Evolutionary conservation across 73 alveolate genomes (phyloP).

Genomic region (Paramecium pentaurelia): DNA sequence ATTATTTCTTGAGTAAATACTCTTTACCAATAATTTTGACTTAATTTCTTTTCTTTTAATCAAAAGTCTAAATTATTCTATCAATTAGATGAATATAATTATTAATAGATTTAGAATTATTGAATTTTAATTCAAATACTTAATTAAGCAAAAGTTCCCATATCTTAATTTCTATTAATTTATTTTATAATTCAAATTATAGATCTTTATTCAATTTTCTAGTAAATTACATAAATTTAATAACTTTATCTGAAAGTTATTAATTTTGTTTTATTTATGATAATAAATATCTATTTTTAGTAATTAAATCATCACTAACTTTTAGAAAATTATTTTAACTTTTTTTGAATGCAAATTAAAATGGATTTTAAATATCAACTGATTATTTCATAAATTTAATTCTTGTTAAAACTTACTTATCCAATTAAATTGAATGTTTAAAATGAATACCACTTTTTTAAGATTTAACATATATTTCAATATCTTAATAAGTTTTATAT

Average conservation of each 20-base stretch:
- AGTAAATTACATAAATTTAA: neutral
- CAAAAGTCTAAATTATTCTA: neutral
- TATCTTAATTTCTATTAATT: neutral
- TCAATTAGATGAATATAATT: neutral
- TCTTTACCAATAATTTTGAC: neutral
- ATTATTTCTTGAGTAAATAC: neutral
- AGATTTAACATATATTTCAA: neutral
- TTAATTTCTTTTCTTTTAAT: neutral
- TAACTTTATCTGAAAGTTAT: neutral
- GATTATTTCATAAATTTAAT: neutral
- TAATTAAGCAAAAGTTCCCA: neutral
- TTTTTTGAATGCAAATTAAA: neutral
- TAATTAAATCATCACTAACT: neutral
- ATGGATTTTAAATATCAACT: neutral
- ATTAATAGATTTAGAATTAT: neutral
- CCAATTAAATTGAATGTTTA: neutral
- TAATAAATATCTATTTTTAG: neutral
- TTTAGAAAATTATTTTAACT: neutral
- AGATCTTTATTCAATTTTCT: neutral
- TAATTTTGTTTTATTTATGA: neutral
- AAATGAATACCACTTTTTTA: neutral
- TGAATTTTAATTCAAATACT: neutral
- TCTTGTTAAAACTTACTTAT: neutral
- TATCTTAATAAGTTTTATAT: neutral
- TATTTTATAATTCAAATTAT: neutral